Evolutionary conservation across 2,329 filamentous ascomycete species (phyloP).

Genomic region (Verticillium dahliae): DNA sequence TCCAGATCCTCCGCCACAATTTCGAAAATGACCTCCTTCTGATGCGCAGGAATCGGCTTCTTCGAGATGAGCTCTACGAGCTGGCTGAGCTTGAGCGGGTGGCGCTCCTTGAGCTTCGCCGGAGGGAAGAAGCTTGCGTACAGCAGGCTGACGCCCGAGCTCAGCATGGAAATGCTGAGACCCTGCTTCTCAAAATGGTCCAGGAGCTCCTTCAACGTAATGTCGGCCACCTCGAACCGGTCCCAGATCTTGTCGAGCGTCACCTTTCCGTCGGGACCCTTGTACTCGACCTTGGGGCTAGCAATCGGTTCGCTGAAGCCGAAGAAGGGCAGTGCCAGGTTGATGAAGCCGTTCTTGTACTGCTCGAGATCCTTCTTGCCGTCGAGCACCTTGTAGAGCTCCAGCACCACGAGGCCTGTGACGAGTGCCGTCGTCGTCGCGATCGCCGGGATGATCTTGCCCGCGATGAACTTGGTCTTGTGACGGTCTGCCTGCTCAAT

Average conservation of each 20-base stretch:
- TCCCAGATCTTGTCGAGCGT: slow-evolving; percentile 97
- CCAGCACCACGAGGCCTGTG: slow-evolving; percentile 85
- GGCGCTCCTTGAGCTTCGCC: slow-evolving; percentile 71
- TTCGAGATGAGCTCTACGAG: slow-evolving; percentile 85
- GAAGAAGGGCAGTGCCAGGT: slow-evolving; percentile 93
- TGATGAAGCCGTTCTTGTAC: slow-evolving; percentile 99
- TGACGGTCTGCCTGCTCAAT: slow-evolving; percentile 88
- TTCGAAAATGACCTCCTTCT: slow-evolving; percentile 95
- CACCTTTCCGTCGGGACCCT: slow-evolving; percentile 71
- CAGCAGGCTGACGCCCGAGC: slow-evolving; percentile 90
- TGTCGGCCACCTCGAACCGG: slow-evolving; percentile 82
- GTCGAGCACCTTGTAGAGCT: slow-evolving; percentile 94
- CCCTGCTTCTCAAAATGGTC: slow-evolving; percentile 76
- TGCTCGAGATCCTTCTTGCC: slow-evolving; percentile 95
- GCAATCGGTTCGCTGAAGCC: slow-evolving; percentile 96
- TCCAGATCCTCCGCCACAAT: slow-evolving; percentile 84
- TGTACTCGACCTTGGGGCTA: slow-evolving; percentile 87
- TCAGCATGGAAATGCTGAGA: slow-evolving; percentile 83
- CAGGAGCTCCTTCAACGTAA: slow-evolving; percentile 79
- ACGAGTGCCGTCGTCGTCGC: slow-evolving; percentile 95
- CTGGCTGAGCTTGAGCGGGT: slow-evolving; percentile 77
- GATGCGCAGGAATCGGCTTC: slow-evolving; percentile 83
- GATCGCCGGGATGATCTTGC: slow-evolving; percentile 98
- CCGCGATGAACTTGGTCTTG: slow-evolving; percentile 99
- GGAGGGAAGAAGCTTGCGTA: slow-evolving; percentile 90